Base-by-base conservation (phyloP, 2,329 filamentous ascomycete species). In the Monilinia aucupariae region DNA sequence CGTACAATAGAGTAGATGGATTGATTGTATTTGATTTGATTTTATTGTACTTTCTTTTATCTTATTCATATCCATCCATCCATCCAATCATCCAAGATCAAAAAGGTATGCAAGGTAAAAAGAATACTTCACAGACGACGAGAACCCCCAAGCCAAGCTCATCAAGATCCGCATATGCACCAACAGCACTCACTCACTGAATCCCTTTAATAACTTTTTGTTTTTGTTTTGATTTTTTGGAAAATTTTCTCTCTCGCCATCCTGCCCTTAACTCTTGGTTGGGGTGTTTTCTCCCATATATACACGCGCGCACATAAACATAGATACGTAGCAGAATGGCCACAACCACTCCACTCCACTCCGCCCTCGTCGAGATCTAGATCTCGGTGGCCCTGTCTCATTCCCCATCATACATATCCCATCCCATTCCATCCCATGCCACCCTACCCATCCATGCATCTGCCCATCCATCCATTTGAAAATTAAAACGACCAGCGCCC, bases 401-500 rank as follows among this genome's bases (percentile, higher is more conserved):
- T 47, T 47, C 54, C 34, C 54, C 41, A 58, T 48, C 20, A 56
- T 25, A 20, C 27, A 47, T 34, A 34, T 55, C 20, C 53, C 53
- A 32, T 45, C 9, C 43, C 43, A 12, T 45, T 22, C 37, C 52
- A 32, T 22, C 3, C 47, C 17, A n/a, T 22, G 27, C n/a, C 45
- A 45, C 39, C 20, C 6, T 20, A 32, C 13, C 43, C 41, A 47
- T 15, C 25, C 41, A 25, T 22, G n/a, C 41, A 47, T 47, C 53
- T 55, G 15, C 30, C 27, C 48, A 50, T 27, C 37, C 25, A 32
- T 45, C 25, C 39, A 30, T 30, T 30, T 30, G 6, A 30, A 30
- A 30, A 30, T 30, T 30, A 30, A 30, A 30, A 30, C 3, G 27
- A 30, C 27, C 27, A 30, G 6, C 27, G 27, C 27, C 27, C 27